A percentile compares a stretch with the other conserved stretches of the same genome.
phyloP scores from a whole-genome alignment of 331 rosid genomes.

The Quercus tomentella region DNA sequence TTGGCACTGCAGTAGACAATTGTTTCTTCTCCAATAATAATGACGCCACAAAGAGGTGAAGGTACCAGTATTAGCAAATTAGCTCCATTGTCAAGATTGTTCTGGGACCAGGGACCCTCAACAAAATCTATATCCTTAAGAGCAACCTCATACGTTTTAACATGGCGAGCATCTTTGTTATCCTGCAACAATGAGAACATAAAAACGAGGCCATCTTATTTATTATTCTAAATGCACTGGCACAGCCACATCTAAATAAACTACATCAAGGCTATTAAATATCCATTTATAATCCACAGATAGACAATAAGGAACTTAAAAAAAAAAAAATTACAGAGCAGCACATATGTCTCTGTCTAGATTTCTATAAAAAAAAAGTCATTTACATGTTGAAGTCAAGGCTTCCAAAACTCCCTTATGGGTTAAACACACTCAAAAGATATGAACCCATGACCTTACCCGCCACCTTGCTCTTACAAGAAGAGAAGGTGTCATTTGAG shows the following conservation, averaged over 20 bases:
- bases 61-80: conserved; percentile 92
- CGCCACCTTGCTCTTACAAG: no score
- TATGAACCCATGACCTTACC: no score
- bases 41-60: conserved; percentile 93
- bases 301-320: neutral
- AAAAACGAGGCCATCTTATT: neutral
- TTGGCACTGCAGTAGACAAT: conserved; percentile 94
- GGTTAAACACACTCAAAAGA: neutral
- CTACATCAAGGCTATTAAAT: neutral
- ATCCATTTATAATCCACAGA: neutral
- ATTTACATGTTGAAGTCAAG: neutral
- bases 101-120: conserved; percentile 97
- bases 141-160: conserved; percentile 93
- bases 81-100: conserved; percentile 97
- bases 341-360: neutral
- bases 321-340: neutral
- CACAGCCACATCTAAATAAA: neutral
- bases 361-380: neutral
- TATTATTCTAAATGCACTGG: neutral
- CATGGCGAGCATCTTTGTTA: conserved; percentile 97
- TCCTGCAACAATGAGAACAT: conserved; percentile 49
- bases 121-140: conserved; percentile 95
- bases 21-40: conserved; percentile 96
- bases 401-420: neutral
- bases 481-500: no score